A percentile compares a stretch with the other conserved stretches of the same genome.
Evolutionary conservation across 495 filamentous ascomycete genomes (phyloP).

Genomic region (Lineolata rhizophorae): DNA sequence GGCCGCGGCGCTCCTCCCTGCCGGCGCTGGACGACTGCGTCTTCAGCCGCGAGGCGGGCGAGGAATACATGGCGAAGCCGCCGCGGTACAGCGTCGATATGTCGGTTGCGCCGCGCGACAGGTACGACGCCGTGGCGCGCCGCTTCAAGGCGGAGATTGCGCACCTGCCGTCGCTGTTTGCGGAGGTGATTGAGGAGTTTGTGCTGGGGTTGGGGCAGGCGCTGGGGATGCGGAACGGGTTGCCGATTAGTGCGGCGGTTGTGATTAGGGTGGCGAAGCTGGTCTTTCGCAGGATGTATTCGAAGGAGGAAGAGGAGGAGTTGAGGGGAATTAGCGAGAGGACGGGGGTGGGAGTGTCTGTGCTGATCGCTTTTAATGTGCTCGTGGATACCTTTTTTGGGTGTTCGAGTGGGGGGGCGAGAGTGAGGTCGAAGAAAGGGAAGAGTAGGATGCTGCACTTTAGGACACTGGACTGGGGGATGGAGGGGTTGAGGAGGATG

Average conservation of each 20-base stretch:
- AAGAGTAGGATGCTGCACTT: conserved; percentile 38
- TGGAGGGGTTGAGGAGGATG: conserved; percentile 33
- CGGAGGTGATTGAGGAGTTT: conserved; percentile 16
- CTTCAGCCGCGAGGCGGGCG: background rate
- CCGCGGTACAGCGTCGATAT: conserved; percentile 31
- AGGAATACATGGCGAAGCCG: conserved; percentile 3
- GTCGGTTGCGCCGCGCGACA: conserved; percentile 29
- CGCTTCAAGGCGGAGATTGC: conserved; percentile 22
- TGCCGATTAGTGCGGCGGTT: conserved; percentile 11
- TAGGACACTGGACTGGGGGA: conserved; percentile 44
- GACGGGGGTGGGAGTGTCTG: conserved; percentile 31
- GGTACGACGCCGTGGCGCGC: conserved; percentile 28
- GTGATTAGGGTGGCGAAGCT: conserved; percentile 14
- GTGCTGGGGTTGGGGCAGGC: conserved; percentile 6
- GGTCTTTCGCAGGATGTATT: conserved; percentile 25
- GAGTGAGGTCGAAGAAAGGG: conserved; percentile 3
- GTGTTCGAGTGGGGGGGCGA: conserved; percentile 36
- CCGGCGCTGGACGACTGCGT: background rate
- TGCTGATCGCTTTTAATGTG: conserved; percentile 38
- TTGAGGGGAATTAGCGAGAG: conserved; percentile 31
- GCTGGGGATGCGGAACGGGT: too few relatives aligned
- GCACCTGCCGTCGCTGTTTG: conserved; percentile 25
- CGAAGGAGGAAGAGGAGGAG: conserved; percentile 36
- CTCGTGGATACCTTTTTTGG: conserved; percentile 43
- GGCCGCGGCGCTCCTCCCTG: too few relatives aligned